Evolutionary conservation across 116 monocot species (phyloP).

Genomic region (Iris pallida): DNA sequence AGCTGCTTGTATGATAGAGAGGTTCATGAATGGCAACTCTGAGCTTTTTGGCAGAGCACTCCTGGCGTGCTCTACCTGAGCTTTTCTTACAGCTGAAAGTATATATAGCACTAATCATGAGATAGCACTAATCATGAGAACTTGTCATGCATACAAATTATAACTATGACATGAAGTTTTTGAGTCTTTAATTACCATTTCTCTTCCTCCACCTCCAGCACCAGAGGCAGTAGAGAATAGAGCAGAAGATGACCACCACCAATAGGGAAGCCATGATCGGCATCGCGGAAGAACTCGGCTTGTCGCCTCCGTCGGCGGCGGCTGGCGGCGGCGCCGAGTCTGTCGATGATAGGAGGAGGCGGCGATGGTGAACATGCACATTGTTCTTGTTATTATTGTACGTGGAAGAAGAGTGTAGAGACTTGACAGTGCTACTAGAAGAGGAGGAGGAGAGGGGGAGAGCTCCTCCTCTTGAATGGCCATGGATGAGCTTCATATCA

Average conservation of each 20-base stretch:
- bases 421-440: background rate
- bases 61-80: conserved; percentile 18
- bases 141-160: too few species aligned
- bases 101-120: background rate
- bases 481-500: background rate
- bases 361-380: too few species aligned
- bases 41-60: conserved; percentile 21
- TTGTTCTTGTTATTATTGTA: too few species aligned
- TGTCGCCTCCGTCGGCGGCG: background rate
- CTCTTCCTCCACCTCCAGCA: conserved; percentile 51
- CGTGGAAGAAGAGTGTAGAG: background rate
- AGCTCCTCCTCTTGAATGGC: background rate
- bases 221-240: conserved; percentile 24
- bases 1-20: conserved; percentile 3
- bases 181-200: conserved; percentile 17
- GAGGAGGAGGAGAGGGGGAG: background rate
- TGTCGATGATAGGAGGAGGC: background rate
- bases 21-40: conserved; percentile 32
- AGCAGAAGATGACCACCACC: conserved; percentile 27
- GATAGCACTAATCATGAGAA: too few species aligned
- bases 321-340: too few species aligned
- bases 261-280: conserved; percentile 32
- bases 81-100: conserved; percentile 24
- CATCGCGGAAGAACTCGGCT: conserved; percentile 24
- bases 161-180: background rate